Evolutionary conservation across 1,139 yeast genomes (phyloP).

Genomic region (Blastobotrys indianensis): DNA sequence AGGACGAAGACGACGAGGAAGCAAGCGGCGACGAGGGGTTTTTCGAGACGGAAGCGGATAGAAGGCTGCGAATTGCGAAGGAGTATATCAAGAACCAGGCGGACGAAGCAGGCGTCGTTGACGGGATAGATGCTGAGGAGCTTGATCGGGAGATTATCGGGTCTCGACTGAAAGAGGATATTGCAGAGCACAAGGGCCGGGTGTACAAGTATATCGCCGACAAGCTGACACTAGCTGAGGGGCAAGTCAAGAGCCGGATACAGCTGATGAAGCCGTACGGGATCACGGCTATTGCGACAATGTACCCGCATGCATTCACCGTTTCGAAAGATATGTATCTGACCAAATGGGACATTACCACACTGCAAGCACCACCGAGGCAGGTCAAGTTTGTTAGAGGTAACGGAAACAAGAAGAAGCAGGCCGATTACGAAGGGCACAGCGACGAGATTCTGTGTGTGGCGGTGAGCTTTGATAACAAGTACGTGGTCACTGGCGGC

Average conservation of each 20-base stretch:
- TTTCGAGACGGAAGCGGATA: slow-evolving; percentile 74
- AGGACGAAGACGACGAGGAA: slow-evolving; percentile 20
- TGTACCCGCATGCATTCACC: slow-evolving; percentile 63
- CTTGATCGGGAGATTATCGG: slow-evolving; percentile 81
- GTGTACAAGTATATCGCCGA: slow-evolving; percentile 58
- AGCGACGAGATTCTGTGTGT: slow-evolving; percentile 68
- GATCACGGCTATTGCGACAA: slow-evolving; percentile 36
- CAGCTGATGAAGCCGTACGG: slow-evolving; percentile 23
- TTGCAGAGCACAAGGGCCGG: slow-evolving; percentile 81
- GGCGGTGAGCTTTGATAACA: slow-evolving; percentile 85
- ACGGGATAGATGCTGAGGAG: slow-evolving; percentile 85
- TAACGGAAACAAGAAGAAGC: slow-evolving; percentile 45
- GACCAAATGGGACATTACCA: slow-evolving; percentile 64
- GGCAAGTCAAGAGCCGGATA: slow-evolving; percentile 13
- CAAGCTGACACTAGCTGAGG: slow-evolving; percentile 14
- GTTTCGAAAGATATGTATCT: slow-evolving; percentile 78
- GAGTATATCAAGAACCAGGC: slow-evolving; percentile 81
- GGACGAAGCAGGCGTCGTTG: slow-evolving; percentile 41
- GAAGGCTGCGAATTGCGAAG: slow-evolving; percentile 88
- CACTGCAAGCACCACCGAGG: slow-evolving; percentile 43
- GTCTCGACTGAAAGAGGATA: slow-evolving; percentile 76
- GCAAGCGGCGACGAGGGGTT: slow-evolving; percentile 30
- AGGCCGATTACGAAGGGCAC: slow-evolving; percentile 48
- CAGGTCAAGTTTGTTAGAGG: slow-evolving; percentile 58
- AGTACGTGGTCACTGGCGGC: slow-evolving; percentile 86